Conservation (phyloP, 2,329 filamentous ascomycete genomes). For the Claviceps paspali region DNA sequence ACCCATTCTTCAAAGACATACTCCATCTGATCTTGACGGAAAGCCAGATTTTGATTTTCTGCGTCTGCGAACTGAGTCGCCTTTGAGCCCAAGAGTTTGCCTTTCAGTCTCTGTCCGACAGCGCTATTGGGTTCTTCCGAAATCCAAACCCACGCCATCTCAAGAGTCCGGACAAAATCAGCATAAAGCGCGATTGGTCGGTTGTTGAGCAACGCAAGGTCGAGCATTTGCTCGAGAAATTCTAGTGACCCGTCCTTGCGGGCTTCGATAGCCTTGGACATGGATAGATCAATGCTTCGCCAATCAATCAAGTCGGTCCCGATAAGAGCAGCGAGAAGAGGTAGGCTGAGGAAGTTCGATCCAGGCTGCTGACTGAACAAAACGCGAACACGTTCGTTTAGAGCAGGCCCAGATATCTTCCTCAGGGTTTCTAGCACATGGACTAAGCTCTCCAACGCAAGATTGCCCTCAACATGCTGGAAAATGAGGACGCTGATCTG, state of each 20-base stretch:
- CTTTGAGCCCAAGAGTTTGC: slow-evolving; percentile 34
- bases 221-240: slow-evolving; percentile 66
- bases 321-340: slow-evolving; percentile 40
- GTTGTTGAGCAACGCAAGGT: slow-evolving; percentile 64
- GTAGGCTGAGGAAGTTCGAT: slow-evolving; percentile 39
- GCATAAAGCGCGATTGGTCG: slow-evolving; percentile 65
- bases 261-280: slow-evolving; percentile 56
- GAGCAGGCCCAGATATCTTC: slow-evolving; percentile 39
- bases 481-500: slow-evolving; percentile 44
- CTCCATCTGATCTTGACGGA: slow-evolving; percentile 70
- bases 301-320: slow-evolving; percentile 48
- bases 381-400: slow-evolving; percentile 39
- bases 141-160: slow-evolving; percentile 71
- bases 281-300: slow-evolving; percentile 51
- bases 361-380: slow-evolving; percentile 42
- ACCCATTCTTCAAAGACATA: slow-evolving; percentile 97
- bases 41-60: slow-evolving; percentile 22
- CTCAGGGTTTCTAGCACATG: slow-evolving; percentile 45
- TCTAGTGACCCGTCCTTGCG: slow-evolving; percentile 59
- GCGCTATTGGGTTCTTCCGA: slow-evolving; percentile 51
- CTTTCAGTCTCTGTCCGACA: slow-evolving; percentile 55
- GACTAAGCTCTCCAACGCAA: slow-evolving; percentile 46
- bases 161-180: slow-evolving; percentile 72
- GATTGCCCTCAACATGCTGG: slow-evolving; percentile 34
- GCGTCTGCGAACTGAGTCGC: slow-evolving; percentile 35